Base-by-base conservation (phyloP, 2,329 filamentous ascomycete species). In the Xylariaceae sp. region DNA sequence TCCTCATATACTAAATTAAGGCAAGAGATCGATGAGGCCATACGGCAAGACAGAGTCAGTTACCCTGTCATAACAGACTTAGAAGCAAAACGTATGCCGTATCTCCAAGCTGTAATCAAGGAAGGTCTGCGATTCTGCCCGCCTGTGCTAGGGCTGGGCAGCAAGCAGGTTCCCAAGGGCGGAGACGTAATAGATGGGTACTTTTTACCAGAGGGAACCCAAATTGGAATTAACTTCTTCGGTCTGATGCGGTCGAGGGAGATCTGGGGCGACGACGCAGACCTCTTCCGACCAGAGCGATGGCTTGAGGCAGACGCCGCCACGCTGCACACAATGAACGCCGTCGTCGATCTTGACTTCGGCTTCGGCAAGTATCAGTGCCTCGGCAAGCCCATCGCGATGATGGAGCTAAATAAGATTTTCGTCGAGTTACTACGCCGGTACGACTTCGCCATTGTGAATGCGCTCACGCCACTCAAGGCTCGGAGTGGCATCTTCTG, bases 381-480 rank as follows among this genome's bases (percentile, higher is more conserved):
- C 45, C 54, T 73, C 10, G 71, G 71, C 1, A 68, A 66, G 54
- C 58, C 64, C n/a, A 68, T 73, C 36, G 69, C 69, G 6, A 57
- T 66, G 52, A 67, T 72, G 58, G 69, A 72, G 54, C 47, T 72
- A 21, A 66, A 69, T 49, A 73, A 73, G 55, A 55, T 66, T 4
- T 59, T 71, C 39, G 64, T 70, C 40, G 67, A 71, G 47, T 38
- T 58, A 10, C 37, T 58, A 17, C 55, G 53, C 21, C 51, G 55
- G 11, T 58, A 56, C 29, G 53, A 58, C 34, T 57, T 57, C 19
- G 47, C 50, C 3, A 51, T 56, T 22, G 49, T 58, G 10, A 57
- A 57, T 21, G 49, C 55, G 2, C 49, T 55, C 22, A 45, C 20
- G 6, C 56, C 55, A 1, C 52, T 57, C 29, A 52, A 47, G 17